Base-by-base conservation (phyloP, 2,329 filamentous ascomycete genomes). In the Stemphylium beticola region DNA sequence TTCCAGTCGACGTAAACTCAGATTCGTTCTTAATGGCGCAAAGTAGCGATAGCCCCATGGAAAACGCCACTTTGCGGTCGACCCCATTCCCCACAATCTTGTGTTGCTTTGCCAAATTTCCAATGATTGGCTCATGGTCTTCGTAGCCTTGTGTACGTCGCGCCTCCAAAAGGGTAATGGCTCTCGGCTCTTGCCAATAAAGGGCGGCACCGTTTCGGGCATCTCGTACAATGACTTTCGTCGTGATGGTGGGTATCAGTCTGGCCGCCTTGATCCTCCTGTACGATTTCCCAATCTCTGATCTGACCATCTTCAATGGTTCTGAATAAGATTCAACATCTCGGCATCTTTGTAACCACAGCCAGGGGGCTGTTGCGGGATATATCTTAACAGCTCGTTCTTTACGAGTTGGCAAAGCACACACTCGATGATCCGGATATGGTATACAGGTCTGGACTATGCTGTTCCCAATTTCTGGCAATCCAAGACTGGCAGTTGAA, bases 61-160 rank as follows among this genome's bases (percentile, higher is more conserved):
- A 85, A 15, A 92, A 73, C 0, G 89, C 84, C 1, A 91, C 83
- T 20, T 85, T 83, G 8, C 90, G 78, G 2, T 90, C 85, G 0
- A 96, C 91, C 24, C 87, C 90, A 71, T 96, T 96, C 0, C 91
- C 91, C 0, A 93, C 79, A 17, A 91, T 84, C 49, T 81, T 83
- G 76, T 84, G 87, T 66, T 91, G 87, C 1, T 86, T 76, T 0
- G 33, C 9, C 0, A 81, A 71, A 0, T 49, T 65, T 0, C 90
- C 90, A 1, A 93, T 72, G 0, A 96, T 71, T 0, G 93, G 82
- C 53, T 93, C 91, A 5, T 86, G 60, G 50, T 93, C 89, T 0
- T 80, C 85, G 36, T 89, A 86, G 0, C 89, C 88, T 69, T 95
- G 91, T 0, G 86, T 87, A 1, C 89, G 78, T 1, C 88, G 77